Evolutionary conservation across 2,329 filamentous ascomycete species (phyloP), one percentile per base, ranked within the genome.

Genomic region (Trichoderma lentiforme): DNA sequence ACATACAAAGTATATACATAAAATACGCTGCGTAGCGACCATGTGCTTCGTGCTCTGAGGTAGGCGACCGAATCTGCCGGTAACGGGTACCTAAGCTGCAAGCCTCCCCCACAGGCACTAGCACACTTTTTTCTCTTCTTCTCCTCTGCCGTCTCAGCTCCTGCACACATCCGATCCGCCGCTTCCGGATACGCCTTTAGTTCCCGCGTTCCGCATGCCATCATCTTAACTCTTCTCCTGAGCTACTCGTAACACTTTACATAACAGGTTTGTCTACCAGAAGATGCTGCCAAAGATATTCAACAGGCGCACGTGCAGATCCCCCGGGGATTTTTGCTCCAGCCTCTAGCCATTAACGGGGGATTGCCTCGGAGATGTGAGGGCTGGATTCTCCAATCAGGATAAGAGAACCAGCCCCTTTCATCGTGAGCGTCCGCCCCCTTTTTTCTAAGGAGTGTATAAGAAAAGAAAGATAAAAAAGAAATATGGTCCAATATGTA

Each of bases 101-200:
- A 30, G 14, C 18, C 18, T 47, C 9, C 15, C 24, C 32, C 26
- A 18, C 26, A 26, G 7, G 66, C 39, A 70, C 57, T 36, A 53
- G 66, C 66, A 62, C 43, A 34, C 47, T n/a, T 47, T 28, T 61
- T 26, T 21, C 24, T 62, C 36, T 14, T 62, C 43, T 56, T 36
- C 34, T 36, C 34, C 34, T 36, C 34, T 36, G 6, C 34, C 14
- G 26, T 14, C 3, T 21, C 64, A 32, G 43, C 21, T 21, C n/a
- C 24, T 32, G 14, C 21, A 30, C 63, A 36, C 30, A 56, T 26
- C 63, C 21, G 28, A 47, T 64, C 68, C 68, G 68, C 68, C 51
- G 43, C 60, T 56, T 71, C 68, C 68, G 68, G 58, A 32, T 53
- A 30, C 43, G n/a, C 57, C 61, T 70, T 36, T 70, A 70, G 67